Conservation (phyloP, 192 early-diverging fungal genomes). For the Backusella luteola region DNA sequence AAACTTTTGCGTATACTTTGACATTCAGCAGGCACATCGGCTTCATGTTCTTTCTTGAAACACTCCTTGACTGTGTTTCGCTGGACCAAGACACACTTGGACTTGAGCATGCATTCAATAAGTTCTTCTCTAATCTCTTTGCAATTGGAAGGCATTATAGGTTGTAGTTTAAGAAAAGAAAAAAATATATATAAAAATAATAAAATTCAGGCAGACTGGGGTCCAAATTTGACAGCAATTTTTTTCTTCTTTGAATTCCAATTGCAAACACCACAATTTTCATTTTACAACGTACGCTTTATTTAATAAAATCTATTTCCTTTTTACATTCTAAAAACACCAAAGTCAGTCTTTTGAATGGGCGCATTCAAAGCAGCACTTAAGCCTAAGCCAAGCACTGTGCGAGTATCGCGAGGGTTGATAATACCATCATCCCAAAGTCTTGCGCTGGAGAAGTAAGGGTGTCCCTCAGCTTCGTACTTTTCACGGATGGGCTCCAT, state of each 20-base stretch:
- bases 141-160: conserved; percentile 54
- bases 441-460: conserved; percentile 87
- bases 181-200: neutral
- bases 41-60: conserved; percentile 47
- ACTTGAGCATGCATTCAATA: conserved; percentile 57
- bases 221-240: neutral
- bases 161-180: neutral
- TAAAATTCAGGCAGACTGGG: neutral
- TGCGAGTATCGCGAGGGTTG: conserved; percentile 83
- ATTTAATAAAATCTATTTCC: neutral
- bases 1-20: conserved; percentile 53
- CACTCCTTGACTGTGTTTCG: conserved; percentile 49
- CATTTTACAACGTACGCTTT: neutral
- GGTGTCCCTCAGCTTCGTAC: conserved; percentile 94
- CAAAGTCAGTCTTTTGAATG: conserved; percentile 75
- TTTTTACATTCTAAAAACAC: conserved; percentile 95
- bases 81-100: conserved; percentile 51
- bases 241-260: neutral
- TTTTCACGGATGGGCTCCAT: conserved; percentile 78
- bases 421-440: conserved; percentile 97
- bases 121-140: conserved; percentile 56
- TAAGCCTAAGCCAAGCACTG: conserved; percentile 82
- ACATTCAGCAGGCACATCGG: conserved; percentile 52
- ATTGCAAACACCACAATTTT: neutral
- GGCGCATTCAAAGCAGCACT: conserved; percentile 76